These are phyloP conservation scores for Zygotorulaspora sp. DNA, from an alignment of 805 yeast species.

Conservation along the genomic window DNA sequence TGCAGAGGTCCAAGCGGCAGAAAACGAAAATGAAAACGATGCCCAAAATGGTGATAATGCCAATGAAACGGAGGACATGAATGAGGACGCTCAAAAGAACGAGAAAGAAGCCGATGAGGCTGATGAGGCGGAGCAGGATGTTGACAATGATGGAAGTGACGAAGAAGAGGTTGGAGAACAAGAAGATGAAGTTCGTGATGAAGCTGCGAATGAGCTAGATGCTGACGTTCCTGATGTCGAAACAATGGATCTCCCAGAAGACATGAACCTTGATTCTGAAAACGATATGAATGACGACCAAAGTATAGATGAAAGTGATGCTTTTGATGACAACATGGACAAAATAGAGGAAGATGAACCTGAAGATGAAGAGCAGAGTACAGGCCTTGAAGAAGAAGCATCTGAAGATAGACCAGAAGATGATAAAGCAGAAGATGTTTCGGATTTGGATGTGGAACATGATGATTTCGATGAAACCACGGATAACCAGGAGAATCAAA, in stretches of 20 bases:
- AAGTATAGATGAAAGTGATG: slow-evolving; percentile 34
- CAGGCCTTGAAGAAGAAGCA: slow-evolving; percentile 37
- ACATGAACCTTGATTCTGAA: slow-evolving; percentile 81
- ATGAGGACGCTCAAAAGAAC: slow-evolving; percentile 37
- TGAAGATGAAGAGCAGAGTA: slow-evolving; percentile 46
- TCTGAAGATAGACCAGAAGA: slow-evolving; percentile 41
- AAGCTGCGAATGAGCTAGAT: slow-evolving; percentile 65
- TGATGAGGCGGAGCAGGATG: slow-evolving; percentile 46
- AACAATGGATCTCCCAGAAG: slow-evolving; percentile 86
- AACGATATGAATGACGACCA: slow-evolving; percentile 51
- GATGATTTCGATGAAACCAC: slow-evolving; percentile 33
- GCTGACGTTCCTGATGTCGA: slow-evolving; percentile 78
- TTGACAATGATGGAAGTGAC: slow-evolving; percentile 51
- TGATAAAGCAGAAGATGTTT: slow-evolving; percentile 34
- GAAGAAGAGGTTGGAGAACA: slow-evolving; percentile 79
- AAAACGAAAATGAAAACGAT: slow-evolving; percentile 35
- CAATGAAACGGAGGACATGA: slow-evolving; percentile 29
- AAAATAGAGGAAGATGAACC: slow-evolving; percentile 87
- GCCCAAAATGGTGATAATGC: slow-evolving; percentile 38
- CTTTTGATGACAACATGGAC: slow-evolving; percentile 54
- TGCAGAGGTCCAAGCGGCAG: slow-evolving; percentile 39
- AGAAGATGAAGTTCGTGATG: slow-evolving; percentile 69
- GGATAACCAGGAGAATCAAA: slow-evolving; percentile 28
- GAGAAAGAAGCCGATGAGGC: slow-evolving; percentile 34
- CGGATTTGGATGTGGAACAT: slow-evolving; percentile 29